Evolutionary conservation across 441 rosid species (phyloP).

Genomic region (Syzygium malaccense): DNA sequence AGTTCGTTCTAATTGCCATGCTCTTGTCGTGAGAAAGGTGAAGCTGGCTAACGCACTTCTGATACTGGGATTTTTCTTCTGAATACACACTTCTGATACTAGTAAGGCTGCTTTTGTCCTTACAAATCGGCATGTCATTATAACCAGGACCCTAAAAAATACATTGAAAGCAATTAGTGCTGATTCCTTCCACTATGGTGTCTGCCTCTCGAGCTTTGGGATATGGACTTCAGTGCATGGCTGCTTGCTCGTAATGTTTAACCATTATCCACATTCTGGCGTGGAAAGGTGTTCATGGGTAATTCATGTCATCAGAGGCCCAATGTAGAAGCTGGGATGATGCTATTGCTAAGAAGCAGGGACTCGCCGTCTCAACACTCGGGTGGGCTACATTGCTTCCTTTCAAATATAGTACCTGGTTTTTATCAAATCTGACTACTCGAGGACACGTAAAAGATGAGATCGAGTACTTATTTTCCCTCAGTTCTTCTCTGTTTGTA

Average conservation of each 20-base stretch:
- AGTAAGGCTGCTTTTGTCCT: background rate
- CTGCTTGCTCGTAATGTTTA: background rate
- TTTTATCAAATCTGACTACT: background rate
- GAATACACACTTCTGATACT: background rate
- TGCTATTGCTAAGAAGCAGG: background rate
- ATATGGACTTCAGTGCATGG: background rate
- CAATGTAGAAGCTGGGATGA: background rate
- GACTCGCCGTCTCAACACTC: background rate
- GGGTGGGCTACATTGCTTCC: background rate
- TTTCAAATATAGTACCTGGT: background rate
- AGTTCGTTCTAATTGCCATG: background rate
- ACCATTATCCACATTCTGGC: background rate
- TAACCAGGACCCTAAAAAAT: background rate
- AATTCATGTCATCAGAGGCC: background rate
- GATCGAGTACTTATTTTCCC: background rate
- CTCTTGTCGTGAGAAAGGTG: background rate
- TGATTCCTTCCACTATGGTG: background rate
- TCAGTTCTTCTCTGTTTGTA: background rate
- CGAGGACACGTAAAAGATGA: background rate
- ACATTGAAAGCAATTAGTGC: background rate
- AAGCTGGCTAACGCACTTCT: background rate
- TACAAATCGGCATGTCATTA: background rate
- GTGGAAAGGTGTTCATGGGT: background rate
- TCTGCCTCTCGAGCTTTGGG: background rate
- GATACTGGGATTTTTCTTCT: background rate